Evolutionary conservation across 352 stramenopile species (phyloP).

Genomic region (Pythium scleroteichum): DNA sequence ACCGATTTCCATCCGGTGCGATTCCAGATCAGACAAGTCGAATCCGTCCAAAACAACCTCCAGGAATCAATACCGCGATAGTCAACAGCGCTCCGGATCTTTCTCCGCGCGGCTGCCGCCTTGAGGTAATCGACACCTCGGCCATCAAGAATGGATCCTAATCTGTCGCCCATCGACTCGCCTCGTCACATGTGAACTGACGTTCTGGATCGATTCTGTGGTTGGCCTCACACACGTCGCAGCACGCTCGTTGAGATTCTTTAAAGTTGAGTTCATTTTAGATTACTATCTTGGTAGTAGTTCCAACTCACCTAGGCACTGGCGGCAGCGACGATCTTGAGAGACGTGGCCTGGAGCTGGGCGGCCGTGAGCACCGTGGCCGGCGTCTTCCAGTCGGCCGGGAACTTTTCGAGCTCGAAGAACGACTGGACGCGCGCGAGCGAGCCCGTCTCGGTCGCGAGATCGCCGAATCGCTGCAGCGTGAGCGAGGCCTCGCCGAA

Average conservation of each 20-base stretch:
- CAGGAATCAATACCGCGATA: no score
- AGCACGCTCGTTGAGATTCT: no score
- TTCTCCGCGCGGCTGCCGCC: no score
- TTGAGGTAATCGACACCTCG: no score
- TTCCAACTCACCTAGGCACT: neutral
- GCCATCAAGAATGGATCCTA: no score
- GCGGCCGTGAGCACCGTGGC: slow-evolving; percentile 4
- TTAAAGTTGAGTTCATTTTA: no score
- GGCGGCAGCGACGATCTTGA: slow-evolving; percentile 7
- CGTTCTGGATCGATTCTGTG: no score
- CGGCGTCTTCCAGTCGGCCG: neutral
- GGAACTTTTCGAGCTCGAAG: slow-evolving; percentile 5
- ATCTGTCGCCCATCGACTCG: no score
- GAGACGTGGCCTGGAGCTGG: neutral
- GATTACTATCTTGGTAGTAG: neutral
- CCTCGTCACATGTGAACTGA: no score
- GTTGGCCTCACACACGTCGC: no score
- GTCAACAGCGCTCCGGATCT: no score
- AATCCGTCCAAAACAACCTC: no score
- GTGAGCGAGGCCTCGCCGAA: slow-evolving; percentile 11
- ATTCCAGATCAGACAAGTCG: neutral
- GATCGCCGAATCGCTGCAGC: slow-evolving; percentile 2
- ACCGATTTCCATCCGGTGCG: neutral
- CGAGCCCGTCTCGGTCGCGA: neutral
- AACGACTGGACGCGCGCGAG: neutral